phyloP scores from a whole-genome alignment of 2,329 filamentous ascomycete species.

The Pseudogymnoascus sp. region DNA sequence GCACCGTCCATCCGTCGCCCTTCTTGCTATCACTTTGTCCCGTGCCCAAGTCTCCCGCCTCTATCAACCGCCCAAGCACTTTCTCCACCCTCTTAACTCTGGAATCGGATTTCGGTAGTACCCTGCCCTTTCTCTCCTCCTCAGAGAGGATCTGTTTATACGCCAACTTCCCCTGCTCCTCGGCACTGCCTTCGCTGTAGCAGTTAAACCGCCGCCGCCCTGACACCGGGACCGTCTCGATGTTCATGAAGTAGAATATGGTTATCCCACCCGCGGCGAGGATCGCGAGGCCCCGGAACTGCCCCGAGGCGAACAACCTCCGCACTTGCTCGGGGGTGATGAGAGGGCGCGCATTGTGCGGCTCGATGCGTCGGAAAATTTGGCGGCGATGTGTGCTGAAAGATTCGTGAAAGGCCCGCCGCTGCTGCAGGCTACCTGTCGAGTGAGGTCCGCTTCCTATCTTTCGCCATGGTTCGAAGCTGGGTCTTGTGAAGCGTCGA shows the following conservation, averaged over 20 bases:
- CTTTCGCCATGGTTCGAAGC: not conserved
- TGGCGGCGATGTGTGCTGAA: not conserved
- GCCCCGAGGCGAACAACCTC: slow-evolving; percentile 28
- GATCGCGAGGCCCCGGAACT: slow-evolving; percentile 33
- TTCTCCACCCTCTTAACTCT: slow-evolving; percentile 47
- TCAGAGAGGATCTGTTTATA: slow-evolving; percentile 49
- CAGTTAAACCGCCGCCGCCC: slow-evolving; percentile 67
- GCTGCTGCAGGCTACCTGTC: not conserved
- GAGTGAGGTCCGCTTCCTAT: not conserved
- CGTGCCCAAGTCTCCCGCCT: slow-evolving; percentile 49
- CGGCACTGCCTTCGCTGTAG: slow-evolving; percentile 46
- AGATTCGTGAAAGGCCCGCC: not conserved
- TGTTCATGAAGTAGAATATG: slow-evolving; percentile 56
- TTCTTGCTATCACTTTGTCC: slow-evolving; percentile 23
- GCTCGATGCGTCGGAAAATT: not conserved
- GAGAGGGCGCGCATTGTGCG: slow-evolving; percentile 29
- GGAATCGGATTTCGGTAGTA: slow-evolving; percentile 50
- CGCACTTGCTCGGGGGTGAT: slow-evolving; percentile 29
- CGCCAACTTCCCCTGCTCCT: slow-evolving; percentile 41
- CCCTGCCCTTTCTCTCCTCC: slow-evolving; percentile 40
- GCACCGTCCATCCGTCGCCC: slow-evolving; percentile 55
- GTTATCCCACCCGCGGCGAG: slow-evolving; percentile 32
- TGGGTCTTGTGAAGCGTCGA: not conserved
- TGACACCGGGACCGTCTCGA: slow-evolving; percentile 65
- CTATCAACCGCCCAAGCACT: slow-evolving; percentile 59